Base-by-base conservation (phyloP, 1,139 yeast genomes). In the Hansenula lynferdii region DNA sequence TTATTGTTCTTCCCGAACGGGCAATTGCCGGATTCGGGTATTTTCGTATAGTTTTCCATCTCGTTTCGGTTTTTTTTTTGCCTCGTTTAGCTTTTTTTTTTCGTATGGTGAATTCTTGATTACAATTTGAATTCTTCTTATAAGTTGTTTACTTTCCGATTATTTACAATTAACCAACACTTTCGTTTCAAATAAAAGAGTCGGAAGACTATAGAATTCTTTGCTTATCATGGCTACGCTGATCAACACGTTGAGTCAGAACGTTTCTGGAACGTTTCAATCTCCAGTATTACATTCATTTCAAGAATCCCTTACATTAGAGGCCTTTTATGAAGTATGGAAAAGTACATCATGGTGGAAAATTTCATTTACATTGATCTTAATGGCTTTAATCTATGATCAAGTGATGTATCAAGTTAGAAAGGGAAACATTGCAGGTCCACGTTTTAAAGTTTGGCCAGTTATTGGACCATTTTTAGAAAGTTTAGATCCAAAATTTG, bases 381-480 rank as follows among this genome's bases (percentile, higher is more conserved):
- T 80, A 5, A 49, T 76, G 15, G 64, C 70, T 4, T 59, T 89
- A 37, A 66, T 83, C 2, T 86, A 81, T 56, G 97, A 90, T 62
- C 97, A 90, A 65, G 65, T 89, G 26, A 63, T 74, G 50, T 92
- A 92, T 59, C 79, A 87, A 56, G 53, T 75, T 39, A 78, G 79
- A 48, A 92, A 92, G 64, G 97, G 97, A 31, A 60, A 75, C 32
- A 87, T 90, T 60, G 96, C 89, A 11, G 98, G 98, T 21, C 98
- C 97, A 17, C 62, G 67, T 34, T 77, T 73, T 61, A 92, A 92
- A 63, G 53, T 89, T 39, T 90, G 95, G 89, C 98, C 98, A 2
- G 70, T 92, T 40, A 90, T 92, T 51, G 98, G 98, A 6, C 97
- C 98, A 4, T 92, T 92, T 55, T 70, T 92, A 61, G 97, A 92